Conservation (phyloP, 2,329 filamentous ascomycete genomes). For the Sordariomycetes sp. region DNA sequence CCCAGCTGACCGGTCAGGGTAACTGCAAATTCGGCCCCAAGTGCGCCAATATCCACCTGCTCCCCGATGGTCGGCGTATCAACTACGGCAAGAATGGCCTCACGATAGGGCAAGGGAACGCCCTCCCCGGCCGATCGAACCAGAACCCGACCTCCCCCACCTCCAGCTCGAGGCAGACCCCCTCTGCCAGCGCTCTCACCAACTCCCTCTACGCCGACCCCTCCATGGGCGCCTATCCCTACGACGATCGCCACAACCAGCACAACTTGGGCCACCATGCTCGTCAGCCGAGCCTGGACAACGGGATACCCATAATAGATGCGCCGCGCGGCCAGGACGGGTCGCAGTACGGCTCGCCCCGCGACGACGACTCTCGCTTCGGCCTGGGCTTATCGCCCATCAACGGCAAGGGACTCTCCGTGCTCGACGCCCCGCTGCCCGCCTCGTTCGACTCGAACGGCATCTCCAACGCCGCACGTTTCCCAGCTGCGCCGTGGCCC, state of each 20-base stretch:
- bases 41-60: slow-evolving; percentile 92
- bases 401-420: slow-evolving; percentile 66
- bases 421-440: slow-evolving; percentile 84
- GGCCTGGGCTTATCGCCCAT: slow-evolving; percentile 74
- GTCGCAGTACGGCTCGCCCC: slow-evolving; percentile 72
- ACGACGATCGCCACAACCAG: slow-evolving; percentile 25
- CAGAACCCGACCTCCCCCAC: slow-evolving; percentile 31
- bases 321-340: slow-evolving; percentile 46
- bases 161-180: slow-evolving; percentile 41
- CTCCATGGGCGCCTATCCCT: slow-evolving; percentile 26
- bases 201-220: slow-evolving; percentile 37
- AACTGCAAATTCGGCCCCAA: slow-evolving; percentile 99
- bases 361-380: slow-evolving; percentile 53
- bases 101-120: slow-evolving; percentile 50
- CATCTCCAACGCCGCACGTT: slow-evolving; percentile 82
- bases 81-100: slow-evolving; percentile 68
- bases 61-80: slow-evolving; percentile 86
- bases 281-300: slow-evolving; percentile 44
- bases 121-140: slow-evolving; percentile 57
- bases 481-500: slow-evolving; percentile 70
- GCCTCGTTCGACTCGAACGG: slow-evolving; percentile 96
- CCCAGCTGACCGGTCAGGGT: slow-evolving; percentile 45
- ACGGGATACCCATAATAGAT: slow-evolving; percentile 48
- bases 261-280: slow-evolving; percentile 33
- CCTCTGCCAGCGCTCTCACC: slow-evolving; percentile 62